Evolutionary conservation across 2,329 filamentous ascomycete genomes (phyloP).

Genomic region (Sporothrix pallida): DNA sequence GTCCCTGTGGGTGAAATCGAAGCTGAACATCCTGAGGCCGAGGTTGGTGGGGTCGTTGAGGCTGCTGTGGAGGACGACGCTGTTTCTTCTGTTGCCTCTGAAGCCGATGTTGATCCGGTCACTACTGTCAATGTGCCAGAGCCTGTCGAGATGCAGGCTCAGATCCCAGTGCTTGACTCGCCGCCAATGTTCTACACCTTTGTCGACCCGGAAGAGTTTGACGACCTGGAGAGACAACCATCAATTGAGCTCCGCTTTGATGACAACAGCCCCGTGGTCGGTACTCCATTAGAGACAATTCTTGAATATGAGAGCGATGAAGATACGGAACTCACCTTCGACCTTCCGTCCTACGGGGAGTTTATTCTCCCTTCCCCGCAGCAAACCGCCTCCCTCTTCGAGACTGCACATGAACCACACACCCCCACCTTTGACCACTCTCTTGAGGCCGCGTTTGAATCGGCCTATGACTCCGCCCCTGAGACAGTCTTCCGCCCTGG

Average conservation of each 20-base stretch:
- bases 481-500: neutral
- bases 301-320: slow-evolving; percentile 13
- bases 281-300: slow-evolving; percentile 10
- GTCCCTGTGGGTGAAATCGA: no score
- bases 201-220: neutral
- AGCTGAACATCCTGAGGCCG: no score
- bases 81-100: neutral
- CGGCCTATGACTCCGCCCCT: neutral
- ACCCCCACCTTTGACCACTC: no score
- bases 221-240: neutral
- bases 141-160: neutral
- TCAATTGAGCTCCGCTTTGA: slow-evolving; percentile 17
- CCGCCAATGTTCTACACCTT: neutral
- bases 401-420: neutral
- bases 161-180: neutral
- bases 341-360: slow-evolving; percentile 25
- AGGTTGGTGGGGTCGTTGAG: neutral
- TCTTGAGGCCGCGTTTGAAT: neutral
- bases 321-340: slow-evolving; percentile 19
- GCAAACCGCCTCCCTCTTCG: neutral
- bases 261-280: neutral
- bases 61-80: neutral
- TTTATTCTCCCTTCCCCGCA: neutral
- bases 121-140: neutral
- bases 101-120: no score